Evolutionary conservation across 768 basidiomycete genomes (phyloP).

Genomic region (Filobasidium floriforme): DNA sequence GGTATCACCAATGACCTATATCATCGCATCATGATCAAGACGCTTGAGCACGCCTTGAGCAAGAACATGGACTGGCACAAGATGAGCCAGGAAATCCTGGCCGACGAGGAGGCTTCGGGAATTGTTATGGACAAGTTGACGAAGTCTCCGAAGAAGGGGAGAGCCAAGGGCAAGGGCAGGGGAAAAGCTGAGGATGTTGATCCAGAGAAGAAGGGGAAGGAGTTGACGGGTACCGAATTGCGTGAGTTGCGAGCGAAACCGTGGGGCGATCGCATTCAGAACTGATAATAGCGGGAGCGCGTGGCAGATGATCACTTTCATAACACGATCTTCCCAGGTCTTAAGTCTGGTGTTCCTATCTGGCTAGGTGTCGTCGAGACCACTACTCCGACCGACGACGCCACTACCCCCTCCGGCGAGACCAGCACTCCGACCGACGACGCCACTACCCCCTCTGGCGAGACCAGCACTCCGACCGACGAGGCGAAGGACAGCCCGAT

Average conservation of each 20-base stretch:
- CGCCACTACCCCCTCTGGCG: too few relatives aligned
- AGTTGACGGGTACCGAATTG: conserved; percentile 11
- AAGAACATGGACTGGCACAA: conserved; percentile 21
- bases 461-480: background rate
- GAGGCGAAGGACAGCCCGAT: too few relatives aligned
- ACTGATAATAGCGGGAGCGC: background rate
- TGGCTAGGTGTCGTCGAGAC: background rate
- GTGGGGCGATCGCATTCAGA: background rate
- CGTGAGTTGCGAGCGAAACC: conserved; percentile 3
- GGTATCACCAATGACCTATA: background rate
- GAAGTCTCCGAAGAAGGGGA: background rate
- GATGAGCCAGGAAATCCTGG: conserved; percentile 13
- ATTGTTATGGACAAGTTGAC: too few relatives aligned
- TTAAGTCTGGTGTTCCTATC: conserved; percentile 8
- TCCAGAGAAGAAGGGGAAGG: background rate
- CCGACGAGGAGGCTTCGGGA: background rate
- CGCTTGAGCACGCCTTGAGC: conserved; percentile 6
- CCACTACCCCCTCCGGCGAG: too few relatives aligned
- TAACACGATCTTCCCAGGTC: conserved; percentile 7
- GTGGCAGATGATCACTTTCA: conserved; percentile 15
- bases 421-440: background rate
- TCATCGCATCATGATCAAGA: conserved; percentile 10
- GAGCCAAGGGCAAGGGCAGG: conserved; percentile 10
- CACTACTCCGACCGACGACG: background rate
- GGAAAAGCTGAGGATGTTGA: conserved; percentile 9